Conservation (phyloP, 1,284 basidiomycete species). For the Irpex lacteus region DNA sequence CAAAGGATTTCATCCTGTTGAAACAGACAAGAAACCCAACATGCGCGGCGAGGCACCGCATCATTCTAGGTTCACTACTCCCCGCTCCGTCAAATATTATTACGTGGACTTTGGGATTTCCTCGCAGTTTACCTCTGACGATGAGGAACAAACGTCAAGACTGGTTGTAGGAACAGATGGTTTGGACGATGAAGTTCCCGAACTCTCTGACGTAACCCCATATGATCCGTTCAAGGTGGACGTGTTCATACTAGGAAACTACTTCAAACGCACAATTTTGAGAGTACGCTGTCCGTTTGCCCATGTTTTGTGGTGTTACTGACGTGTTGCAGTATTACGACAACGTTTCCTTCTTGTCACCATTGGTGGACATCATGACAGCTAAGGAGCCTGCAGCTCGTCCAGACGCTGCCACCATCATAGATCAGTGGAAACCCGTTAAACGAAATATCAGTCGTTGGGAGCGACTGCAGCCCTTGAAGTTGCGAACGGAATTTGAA, state of each 20-base stretch:
- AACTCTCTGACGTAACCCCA: constrained; percentile 18
- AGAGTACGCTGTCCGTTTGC: neutral
- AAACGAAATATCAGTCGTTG: neutral
- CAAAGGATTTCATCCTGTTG: neutral
- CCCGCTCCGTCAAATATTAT: neutral
- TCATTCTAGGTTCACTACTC: neutral
- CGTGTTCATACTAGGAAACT: constrained; percentile 7
- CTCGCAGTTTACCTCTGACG: neutral
- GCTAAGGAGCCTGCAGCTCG: neutral
- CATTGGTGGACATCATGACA: neutral
- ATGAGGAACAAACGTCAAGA: neutral
- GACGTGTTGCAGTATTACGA: neutral
- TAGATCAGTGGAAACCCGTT: neutral
- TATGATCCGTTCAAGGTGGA: constrained; percentile 11
- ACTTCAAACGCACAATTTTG: neutral
- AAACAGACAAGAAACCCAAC: neutral
- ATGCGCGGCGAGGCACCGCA: neutral
- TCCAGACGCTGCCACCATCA: neutral
- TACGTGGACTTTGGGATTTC: constrained; percentile 4
- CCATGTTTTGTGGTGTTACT: too few relatives aligned
- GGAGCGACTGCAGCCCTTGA: neutral
- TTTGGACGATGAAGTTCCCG: constrained; percentile 25
- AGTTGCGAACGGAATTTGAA: neutral
- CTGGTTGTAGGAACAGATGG: constrained; percentile 17
- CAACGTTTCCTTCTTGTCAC: neutral